A percentile compares a stretch with the other conserved stretches of the same genome.
phyloP scores from a whole-genome alignment of 768 basidiomycete genomes.

The Lentinus brumalis region DNA sequence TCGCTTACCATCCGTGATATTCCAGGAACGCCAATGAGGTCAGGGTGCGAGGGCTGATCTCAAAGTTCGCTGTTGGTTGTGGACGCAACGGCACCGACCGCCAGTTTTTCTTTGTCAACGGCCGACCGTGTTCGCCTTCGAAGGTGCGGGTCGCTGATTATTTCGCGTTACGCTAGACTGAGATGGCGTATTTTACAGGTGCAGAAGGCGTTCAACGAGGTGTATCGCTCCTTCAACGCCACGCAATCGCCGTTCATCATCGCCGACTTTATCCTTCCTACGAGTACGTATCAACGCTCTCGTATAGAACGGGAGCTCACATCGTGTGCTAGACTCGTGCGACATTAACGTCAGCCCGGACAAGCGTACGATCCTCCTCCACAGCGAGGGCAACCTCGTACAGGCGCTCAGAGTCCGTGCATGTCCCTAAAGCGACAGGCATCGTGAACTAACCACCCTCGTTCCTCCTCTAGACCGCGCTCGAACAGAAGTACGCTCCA shows the following conservation, averaged over 20 bases:
- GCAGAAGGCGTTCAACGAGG: conserved; percentile 89
- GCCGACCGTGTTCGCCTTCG: conserved; percentile 77
- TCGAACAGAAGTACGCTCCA: conserved; percentile 70
- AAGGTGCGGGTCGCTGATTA: conserved; percentile 51
- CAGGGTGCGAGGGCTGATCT: conserved; percentile 75
- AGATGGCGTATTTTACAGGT: conserved; percentile 45
- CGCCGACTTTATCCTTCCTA: conserved; percentile 81
- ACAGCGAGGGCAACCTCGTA: conserved; percentile 82
- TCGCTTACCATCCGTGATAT: not conserved
- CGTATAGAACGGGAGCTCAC: not conserved
- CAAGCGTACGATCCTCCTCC: conserved; percentile 92
- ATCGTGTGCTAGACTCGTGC: conserved; percentile 54
- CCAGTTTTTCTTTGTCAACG: conserved; percentile 93
- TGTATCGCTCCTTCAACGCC: conserved; percentile 81
- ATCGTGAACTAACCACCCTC: too few relatives aligned
- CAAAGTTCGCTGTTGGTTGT: conserved; percentile 73
- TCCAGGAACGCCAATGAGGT: conserved; percentile 40
- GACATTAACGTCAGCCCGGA: conserved; percentile 97
- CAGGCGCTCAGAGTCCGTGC: conserved; percentile 69
- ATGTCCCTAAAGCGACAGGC: too few relatives aligned
- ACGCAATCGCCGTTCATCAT: conserved; percentile 81
- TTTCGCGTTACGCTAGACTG: not conserved
- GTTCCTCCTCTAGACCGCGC: conserved; percentile 46
- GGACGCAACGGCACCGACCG: conserved; percentile 81
- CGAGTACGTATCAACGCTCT: conserved; percentile 48